Evolutionary conservation across 169 alveolate genomes (phyloP), one percentile per base, ranked within the genome.

Genomic region (Plasmodium gaboni): DNA sequence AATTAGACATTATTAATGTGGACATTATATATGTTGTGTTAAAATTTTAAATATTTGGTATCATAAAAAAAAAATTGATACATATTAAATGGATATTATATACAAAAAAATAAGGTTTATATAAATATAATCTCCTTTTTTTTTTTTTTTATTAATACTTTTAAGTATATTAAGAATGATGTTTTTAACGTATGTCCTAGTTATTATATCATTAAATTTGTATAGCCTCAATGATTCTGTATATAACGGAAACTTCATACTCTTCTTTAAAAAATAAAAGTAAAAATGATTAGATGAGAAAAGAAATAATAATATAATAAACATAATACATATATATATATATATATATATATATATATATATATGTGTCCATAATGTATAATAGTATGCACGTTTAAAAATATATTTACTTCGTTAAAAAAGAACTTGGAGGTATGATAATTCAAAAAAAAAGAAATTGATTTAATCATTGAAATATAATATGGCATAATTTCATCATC

Each of bases 401-500:
- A 7, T 19, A 9, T 51, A 2, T 57, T 64, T 76, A 76, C 88
- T 69, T 76, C 88, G 15, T 76, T 76, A 50, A 76, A 76, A 50
- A 76, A 76, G 46, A 76, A 76, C 76, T 76, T 76, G 55, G 88
- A 76, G 12, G 88, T 76, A 42, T 76, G 76, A 13, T 76, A 76
- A 17, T 76, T 76, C 9, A 76, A 42, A 67, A 76, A 76, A 46
- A 76, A 76, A 4, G 88, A 76, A 15, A 76, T 76, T 2, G 88
- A 76, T 38, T 76, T 76, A 8, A 76, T 76, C 74, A 76, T 76
- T 28, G 88, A 76, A 7, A 76, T 76, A 44, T 76, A 76, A 15
- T 76, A 76, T 32, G 88, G 88, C 65, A 76, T 76, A 7, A 76
- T 76, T 53, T 76, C 88, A n/a, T 76, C 88, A 55, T 76, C 88